These are phyloP conservation scores for Fusarium vanettenii DNA, from an alignment of 2,329 filamentous ascomycete genomes.

Conservation along the genomic window DNA sequence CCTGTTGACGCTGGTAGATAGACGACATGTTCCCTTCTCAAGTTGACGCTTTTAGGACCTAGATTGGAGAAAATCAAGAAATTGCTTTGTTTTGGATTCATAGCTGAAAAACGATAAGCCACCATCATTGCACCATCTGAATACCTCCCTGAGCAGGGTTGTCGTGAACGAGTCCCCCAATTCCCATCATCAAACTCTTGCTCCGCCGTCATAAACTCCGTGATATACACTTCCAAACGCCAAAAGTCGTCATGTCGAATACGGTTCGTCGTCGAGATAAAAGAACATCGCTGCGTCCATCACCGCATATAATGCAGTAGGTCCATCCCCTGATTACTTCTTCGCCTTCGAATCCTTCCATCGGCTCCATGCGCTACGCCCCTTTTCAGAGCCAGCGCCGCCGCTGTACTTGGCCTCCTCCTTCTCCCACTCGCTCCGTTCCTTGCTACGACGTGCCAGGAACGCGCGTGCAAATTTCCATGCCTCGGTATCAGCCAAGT, in stretches of 20 bases:
- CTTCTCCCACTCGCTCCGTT: slow-evolving; percentile 76
- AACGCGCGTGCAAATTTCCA: slow-evolving; percentile 81
- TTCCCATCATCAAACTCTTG: not conserved
- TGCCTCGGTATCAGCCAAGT: slow-evolving; percentile 78
- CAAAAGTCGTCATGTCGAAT: not conserved
- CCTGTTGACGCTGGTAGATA: slow-evolving; percentile 16
- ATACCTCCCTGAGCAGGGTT: not conserved
- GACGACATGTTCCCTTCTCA: slow-evolving; percentile 18
- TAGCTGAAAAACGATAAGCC: slow-evolving; percentile 1
- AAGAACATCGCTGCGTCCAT: not conserved
- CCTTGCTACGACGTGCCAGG: slow-evolving; percentile 69
- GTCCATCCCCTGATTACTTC: not conserved
- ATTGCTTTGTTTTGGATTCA: slow-evolving; percentile 10
- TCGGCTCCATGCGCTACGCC: slow-evolving; percentile 50
- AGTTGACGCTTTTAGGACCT: not conserved
- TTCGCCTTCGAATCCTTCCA: slow-evolving; percentile 48
- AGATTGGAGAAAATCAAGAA: slow-evolving; percentile 14
- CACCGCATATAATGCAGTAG: not conserved
- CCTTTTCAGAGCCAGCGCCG: slow-evolving; percentile 66
- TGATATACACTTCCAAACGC: slow-evolving; percentile 6
- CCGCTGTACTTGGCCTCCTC: slow-evolving; percentile 74
- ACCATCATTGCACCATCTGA: not conserved
- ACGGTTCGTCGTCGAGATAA: not conserved
- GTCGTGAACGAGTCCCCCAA: not conserved
- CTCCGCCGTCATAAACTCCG: not conserved